Evolutionary conservation across 2,329 filamentous ascomycete genomes (phyloP), one percentile per base, ranked within the genome.

Genomic region (Rhinocladiella similis): DNA sequence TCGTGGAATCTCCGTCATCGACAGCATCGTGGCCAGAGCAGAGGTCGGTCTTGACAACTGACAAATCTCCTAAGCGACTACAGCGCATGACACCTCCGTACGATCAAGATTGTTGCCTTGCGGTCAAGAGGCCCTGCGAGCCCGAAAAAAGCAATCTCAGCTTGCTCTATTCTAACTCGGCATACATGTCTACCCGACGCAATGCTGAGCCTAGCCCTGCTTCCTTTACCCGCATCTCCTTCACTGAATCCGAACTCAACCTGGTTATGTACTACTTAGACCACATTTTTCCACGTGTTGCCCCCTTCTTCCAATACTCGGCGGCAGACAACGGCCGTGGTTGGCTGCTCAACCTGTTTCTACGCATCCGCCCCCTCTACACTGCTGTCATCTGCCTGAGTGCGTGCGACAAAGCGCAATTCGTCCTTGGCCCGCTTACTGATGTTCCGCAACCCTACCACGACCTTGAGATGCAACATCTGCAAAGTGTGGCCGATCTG

Each of bases 361-460:
- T 50, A 19, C 48, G 48, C 19, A 50, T n/a, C 13, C 39, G 41
- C 20, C 48, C 48, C n/a, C 48, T 50, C 4, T 50, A 27, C 36
- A 50, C 36, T 3, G 48, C 48, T n/a, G 48, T 38, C 48, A 19
- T 50, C 22, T 50, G 48, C 20, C 48, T 50, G 36, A 50, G 48
- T 42, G 48, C 48, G 19, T 50, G 48, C 36, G 48, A 50, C 48
- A 50, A 50, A 38, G 48, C 48, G 2, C 48, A 50, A 18, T 50
- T 50, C 20, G 18, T 42, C 36, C 36, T 50, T 18, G 48, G 48
- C 16, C 48, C 48, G 18, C 36, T 50, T 7, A 50, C 35, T 38
- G 48, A 50, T 20, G 41, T 50, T 25, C 48, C 48, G 16, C 48
- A 50, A 33, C 35, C 48, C 12, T 27, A 50, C 35, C 48, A 50